Evolutionary conservation across 2,329 filamentous ascomycete genomes (phyloP).

Genomic region (Talaromyces sp.): DNA sequence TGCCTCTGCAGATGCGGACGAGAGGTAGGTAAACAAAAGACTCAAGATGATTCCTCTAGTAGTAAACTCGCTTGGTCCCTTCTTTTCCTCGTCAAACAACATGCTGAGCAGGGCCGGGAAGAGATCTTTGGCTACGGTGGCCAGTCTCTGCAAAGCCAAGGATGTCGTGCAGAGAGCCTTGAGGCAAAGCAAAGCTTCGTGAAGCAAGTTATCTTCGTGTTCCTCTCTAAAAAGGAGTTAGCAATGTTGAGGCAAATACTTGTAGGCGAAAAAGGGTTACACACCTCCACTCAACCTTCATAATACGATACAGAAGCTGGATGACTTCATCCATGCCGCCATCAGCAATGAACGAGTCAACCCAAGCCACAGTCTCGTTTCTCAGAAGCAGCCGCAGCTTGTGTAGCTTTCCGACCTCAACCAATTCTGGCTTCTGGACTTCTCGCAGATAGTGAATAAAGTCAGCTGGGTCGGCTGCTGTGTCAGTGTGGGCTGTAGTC

Average conservation of each 20-base stretch:
- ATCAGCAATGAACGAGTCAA: slow-evolving; percentile 81
- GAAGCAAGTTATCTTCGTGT: slow-evolving; percentile 86
- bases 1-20: slow-evolving; percentile 58
- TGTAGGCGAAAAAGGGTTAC: slow-evolving; percentile 21
- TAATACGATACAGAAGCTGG: slow-evolving; percentile 78
- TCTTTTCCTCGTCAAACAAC: slow-evolving; percentile 97
- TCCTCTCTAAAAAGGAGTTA: slow-evolving; percentile 61
- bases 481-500: slow-evolving; percentile 65
- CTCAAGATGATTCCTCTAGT: slow-evolving; percentile 87
- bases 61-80: slow-evolving; percentile 93
- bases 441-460: slow-evolving; percentile 83
- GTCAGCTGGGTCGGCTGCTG: slow-evolving; percentile 69
- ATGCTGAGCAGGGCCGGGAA: slow-evolving; percentile 83
- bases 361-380: slow-evolving; percentile 95
- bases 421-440: slow-evolving; percentile 71
- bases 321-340: slow-evolving; percentile 93
- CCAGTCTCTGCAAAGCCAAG: slow-evolving; percentile 73
- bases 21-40: slow-evolving; percentile 82
- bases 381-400: slow-evolving; percentile 83
- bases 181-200: slow-evolving; percentile 86
- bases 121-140: slow-evolving; percentile 70
- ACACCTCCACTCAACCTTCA: slow-evolving; percentile 93
- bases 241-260: background rate
- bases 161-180: slow-evolving; percentile 93
- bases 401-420: slow-evolving; percentile 93